Percentiles rank a stretch among this genome's conserved stretches.
Conservation (phyloP, 139 green algal genomes). For the Chlamydomonas applanata region DNA sequence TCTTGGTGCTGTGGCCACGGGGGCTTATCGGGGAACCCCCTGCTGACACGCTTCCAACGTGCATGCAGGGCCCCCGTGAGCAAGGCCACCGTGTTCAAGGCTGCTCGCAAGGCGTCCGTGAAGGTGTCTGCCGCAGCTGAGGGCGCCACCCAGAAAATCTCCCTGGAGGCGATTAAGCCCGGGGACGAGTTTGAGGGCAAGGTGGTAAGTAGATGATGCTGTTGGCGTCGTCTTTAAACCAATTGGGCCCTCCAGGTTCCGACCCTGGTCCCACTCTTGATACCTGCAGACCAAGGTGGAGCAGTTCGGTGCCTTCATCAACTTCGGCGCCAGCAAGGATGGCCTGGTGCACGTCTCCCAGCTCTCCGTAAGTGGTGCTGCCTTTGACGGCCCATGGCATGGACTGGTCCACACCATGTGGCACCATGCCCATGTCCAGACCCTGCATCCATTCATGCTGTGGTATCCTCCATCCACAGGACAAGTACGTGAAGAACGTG, state of each 20-base stretch:
- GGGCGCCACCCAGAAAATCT: slow-evolving; percentile 11
- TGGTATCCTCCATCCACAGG: slow-evolving; percentile 21
- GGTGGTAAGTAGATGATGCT: slow-evolving; percentile 42
- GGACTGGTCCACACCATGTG: not conserved
- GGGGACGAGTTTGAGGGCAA: slow-evolving; percentile 50
- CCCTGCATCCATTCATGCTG: not conserved
- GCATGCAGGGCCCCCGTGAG: slow-evolving; percentile 46
- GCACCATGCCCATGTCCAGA: not conserved
- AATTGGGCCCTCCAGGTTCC: not conserved
- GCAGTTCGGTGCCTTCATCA: slow-evolving; percentile 91
- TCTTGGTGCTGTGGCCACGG: too few relatives aligned
- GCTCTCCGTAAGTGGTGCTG: slow-evolving; percentile 45
- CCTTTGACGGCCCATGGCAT: not conserved
- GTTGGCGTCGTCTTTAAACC: not conserved
- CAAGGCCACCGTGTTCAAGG: not conserved
- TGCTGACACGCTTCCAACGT: slow-evolving; percentile 7
- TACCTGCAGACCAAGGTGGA: slow-evolving; percentile 53
- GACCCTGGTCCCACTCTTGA: not conserved
- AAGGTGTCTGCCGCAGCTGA: not conserved
- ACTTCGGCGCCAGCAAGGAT: slow-evolving; percentile 81
- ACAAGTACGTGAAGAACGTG: slow-evolving; percentile 59
- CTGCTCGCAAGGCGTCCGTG: not conserved
- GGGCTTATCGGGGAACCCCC: not conserved
- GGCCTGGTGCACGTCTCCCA: slow-evolving; percentile 96
- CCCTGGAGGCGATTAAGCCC: slow-evolving; percentile 34